Percentiles rank a stretch among this genome's conserved stretches.
Conservation (phyloP, 768 basidiomycete species). For the Myochromella boudieri region DNA sequence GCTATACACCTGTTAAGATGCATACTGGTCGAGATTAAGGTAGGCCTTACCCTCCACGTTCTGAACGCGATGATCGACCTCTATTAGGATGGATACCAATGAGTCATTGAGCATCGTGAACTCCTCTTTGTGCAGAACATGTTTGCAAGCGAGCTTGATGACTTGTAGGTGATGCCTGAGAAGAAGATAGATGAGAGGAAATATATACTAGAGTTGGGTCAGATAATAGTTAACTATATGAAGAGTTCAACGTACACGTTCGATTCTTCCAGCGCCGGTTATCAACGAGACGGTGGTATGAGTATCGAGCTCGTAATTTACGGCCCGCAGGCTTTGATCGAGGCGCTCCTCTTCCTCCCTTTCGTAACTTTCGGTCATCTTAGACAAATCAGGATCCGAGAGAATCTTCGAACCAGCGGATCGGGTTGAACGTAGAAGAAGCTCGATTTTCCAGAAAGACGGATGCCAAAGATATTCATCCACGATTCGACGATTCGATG, state of each 20-base stretch:
- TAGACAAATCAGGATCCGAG: constrained; percentile 26
- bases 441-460: constrained; percentile 34
- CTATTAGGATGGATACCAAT: constrained; percentile 27
- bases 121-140: constrained; percentile 33
- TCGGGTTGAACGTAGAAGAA: constrained; percentile 32
- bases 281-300: constrained; percentile 32
- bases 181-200: constrained; percentile 34
- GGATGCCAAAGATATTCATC: constrained; percentile 34
- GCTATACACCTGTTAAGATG: constrained; percentile 18
- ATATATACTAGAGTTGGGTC: constrained; percentile 27
- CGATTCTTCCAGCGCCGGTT: constrained; percentile 34
- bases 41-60: constrained; percentile 32
- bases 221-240: neutral
- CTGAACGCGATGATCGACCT: constrained; percentile 31
- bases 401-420: constrained; percentile 26
- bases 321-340: constrained; percentile 25
- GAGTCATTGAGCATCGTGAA: constrained; percentile 29
- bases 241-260: constrained; percentile 25
- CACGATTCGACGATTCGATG: constrained; percentile 29
- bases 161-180: constrained; percentile 32
- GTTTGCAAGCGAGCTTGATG: constrained; percentile 31
- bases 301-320: constrained; percentile 34
- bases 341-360: constrained; percentile 29
- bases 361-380: constrained; percentile 27
- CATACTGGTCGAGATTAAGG: neutral